Percentiles rank a stretch among this genome's conserved stretches.
These are phyloP conservation scores for Ganoderma boninense DNA, from an alignment of 1,284 basidiomycete genomes.

Conservation along the genomic window DNA sequence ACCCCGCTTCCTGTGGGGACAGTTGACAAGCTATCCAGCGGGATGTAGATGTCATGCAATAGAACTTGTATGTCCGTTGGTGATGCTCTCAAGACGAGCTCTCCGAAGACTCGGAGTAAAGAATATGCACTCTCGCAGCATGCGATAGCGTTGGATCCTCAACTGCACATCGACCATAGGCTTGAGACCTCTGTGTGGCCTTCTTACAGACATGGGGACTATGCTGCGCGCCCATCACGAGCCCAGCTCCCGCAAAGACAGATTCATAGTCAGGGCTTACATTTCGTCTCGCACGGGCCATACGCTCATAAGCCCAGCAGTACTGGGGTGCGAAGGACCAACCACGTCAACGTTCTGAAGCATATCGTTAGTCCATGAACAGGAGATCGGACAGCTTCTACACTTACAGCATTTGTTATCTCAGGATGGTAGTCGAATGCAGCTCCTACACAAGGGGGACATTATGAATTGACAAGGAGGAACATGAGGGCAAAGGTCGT, in stretches of 20 bases:
- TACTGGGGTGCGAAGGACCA: constrained; percentile 71
- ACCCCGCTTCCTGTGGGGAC: not conserved
- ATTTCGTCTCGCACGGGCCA: constrained; percentile 75
- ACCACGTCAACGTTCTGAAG: constrained; percentile 69
- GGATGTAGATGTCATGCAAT: not conserved
- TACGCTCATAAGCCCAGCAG: constrained; percentile 63
- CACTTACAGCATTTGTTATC: constrained; percentile 65
- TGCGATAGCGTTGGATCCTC: too few relatives aligned
- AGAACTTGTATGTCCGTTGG: not conserved
- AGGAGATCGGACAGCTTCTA: not conserved
- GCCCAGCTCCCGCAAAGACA: not conserved
- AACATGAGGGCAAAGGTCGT: not conserved
- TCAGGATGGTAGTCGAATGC: constrained; percentile 81
- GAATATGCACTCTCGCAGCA: not conserved
- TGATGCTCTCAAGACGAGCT: too few relatives aligned
- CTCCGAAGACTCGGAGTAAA: not conserved
- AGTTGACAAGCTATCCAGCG: too few relatives aligned
- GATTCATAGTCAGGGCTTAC: constrained; percentile 37
- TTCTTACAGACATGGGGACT: not conserved
- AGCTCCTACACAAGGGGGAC: constrained; percentile 51
- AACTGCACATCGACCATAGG: too few relatives aligned
- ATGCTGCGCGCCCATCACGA: too few relatives aligned
- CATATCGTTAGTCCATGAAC: not conserved
- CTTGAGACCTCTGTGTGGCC: not conserved
- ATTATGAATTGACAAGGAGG: not conserved